Evolutionary conservation across 2,329 filamentous ascomycete genomes (phyloP).

Genomic region (Fusarium odoratissimum): DNA sequence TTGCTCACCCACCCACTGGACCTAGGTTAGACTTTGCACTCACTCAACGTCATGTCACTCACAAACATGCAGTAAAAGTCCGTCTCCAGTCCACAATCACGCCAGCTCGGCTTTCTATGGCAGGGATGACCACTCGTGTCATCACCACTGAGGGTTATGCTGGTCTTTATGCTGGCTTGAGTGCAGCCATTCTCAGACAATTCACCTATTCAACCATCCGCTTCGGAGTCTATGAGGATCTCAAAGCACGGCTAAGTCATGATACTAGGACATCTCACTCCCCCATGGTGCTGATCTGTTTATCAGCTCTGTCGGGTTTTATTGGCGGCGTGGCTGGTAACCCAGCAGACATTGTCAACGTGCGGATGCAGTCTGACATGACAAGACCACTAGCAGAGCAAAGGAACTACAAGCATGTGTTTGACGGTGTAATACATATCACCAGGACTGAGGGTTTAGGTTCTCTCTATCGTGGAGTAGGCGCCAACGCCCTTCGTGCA

Average conservation of each 20-base stretch:
- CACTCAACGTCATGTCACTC: not conserved
- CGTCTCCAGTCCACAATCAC: not conserved
- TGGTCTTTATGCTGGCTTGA: not conserved
- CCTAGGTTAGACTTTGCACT: not conserved
- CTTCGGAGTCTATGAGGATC: slow-evolving; percentile 2
- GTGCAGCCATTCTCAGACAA: not conserved
- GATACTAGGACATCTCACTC: not conserved
- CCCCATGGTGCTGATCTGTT: not conserved
- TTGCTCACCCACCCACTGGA: not conserved
- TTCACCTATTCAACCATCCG: slow-evolving; percentile 9
- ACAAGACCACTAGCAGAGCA: not conserved
- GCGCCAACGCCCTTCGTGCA: not conserved
- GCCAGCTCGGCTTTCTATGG: not conserved
- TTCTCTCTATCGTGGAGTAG: not conserved
- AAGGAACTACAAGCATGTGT: not conserved
- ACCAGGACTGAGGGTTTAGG: not conserved
- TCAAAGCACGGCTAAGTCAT: not conserved
- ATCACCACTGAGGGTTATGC: not conserved
- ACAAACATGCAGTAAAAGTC: not conserved
- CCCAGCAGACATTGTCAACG: slow-evolving; percentile 3
- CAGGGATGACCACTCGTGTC: not conserved
- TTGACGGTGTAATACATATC: not conserved
- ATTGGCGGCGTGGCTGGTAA: not conserved
- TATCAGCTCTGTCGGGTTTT: not conserved
- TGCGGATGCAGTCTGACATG: slow-evolving; percentile 5